phyloP scores from a whole-genome alignment of 805 yeast genomes.

The Isabelozyma rhagii region DNA sequence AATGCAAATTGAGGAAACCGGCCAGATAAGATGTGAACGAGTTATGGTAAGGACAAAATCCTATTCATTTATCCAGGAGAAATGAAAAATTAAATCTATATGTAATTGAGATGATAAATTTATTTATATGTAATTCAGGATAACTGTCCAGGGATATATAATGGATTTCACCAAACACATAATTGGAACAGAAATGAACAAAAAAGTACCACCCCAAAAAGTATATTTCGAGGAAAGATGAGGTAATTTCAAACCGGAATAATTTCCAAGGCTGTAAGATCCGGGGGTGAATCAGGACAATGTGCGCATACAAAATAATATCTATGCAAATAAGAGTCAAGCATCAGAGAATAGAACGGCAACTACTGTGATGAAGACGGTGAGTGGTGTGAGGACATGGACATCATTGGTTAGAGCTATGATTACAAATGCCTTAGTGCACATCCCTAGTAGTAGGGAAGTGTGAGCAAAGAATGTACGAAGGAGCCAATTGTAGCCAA shows the following conservation, averaged over 20 bases:
- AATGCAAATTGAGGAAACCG: no score
- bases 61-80: no score
- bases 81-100: no score
- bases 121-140: not conserved
- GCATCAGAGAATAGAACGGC: no score
- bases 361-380: no score
- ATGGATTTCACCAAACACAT: not conserved
- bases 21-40: no score
- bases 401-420: no score
- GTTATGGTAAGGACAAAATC: no score
- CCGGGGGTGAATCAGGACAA: not conserved
- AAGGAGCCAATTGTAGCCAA: not conserved
- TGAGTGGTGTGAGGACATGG: no score
- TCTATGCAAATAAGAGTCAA: no score
- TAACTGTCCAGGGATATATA: not conserved
- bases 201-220: not conserved
- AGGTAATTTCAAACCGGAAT: not conserved
- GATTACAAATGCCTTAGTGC: not conserved
- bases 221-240: not conserved
- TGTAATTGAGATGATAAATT: not conserved
- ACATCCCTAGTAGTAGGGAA: not conserved
- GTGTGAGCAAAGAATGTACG: not conserved
- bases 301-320: not conserved
- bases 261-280: not conserved
- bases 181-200: not conserved